Conservation (phyloP, 2,329 filamentous ascomycete species). For the Pseudopyrenochaeta lycopersici region DNA sequence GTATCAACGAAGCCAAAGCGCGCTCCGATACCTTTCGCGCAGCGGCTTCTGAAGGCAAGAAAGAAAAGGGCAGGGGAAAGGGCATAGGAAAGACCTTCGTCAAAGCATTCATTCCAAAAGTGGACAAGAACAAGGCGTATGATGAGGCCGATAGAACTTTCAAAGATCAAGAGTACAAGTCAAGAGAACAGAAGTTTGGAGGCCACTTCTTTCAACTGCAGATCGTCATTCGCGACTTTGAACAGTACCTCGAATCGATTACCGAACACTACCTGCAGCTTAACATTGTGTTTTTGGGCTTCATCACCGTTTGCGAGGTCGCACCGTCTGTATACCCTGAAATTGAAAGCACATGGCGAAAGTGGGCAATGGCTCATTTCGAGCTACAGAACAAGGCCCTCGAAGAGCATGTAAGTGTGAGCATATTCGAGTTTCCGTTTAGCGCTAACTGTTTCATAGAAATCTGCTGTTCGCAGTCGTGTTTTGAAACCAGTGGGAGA, state of each 20-base stretch:
- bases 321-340: conserved; percentile 73
- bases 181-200: conserved; percentile 84
- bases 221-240: conserved; percentile 91
- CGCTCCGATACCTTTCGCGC: conserved; percentile 81
- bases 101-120: conserved; percentile 88
- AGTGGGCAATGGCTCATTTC: conserved; percentile 85
- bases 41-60: conserved; percentile 46
- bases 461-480: conserved; percentile 75
- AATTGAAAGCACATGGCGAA: conserved; percentile 92
- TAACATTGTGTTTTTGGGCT: conserved; percentile 79
- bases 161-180: conserved; percentile 83
- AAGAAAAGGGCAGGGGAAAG: conserved; percentile 43
- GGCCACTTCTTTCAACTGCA: conserved; percentile 93
- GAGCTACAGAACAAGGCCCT: conserved; percentile 85
- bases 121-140: conserved; percentile 82
- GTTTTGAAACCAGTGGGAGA: conserved; percentile 86
- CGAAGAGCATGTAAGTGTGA: conserved; percentile 76
- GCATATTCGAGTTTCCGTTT: conserved; percentile 2
- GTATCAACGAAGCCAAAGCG: conserved; percentile 95
- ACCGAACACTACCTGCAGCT: conserved; percentile 83
- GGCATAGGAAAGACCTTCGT: conserved; percentile 75
- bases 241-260: conserved; percentile 86
- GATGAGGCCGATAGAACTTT: conserved; percentile 69
- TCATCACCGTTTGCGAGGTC: conserved; percentile 81
- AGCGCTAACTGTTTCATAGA: conserved; percentile 48